Conservation (phyloP, 2,329 filamentous ascomycete genomes). For the Beauveria asiatica region DNA sequence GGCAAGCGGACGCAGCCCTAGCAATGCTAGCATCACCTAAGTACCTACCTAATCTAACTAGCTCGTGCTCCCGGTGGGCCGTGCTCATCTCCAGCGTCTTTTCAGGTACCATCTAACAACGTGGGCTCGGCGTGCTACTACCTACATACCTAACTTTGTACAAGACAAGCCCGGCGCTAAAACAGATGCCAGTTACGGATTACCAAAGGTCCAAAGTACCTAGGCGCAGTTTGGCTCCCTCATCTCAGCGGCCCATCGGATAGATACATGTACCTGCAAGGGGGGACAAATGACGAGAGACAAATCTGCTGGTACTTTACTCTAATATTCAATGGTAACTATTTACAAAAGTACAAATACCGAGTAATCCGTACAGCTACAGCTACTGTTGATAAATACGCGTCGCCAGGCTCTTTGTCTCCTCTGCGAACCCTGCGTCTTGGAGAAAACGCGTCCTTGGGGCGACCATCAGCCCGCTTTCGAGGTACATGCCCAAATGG, state of each 20-base stretch:
- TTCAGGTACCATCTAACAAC: background rate
- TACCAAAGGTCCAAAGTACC: too few species aligned
- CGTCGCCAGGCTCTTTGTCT: background rate
- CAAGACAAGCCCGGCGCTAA: background rate
- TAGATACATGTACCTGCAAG: background rate
- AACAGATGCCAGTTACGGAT: background rate
- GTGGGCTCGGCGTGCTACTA: too few species aligned
- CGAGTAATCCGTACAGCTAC: background rate
- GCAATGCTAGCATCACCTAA: background rate
- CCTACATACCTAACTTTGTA: too few species aligned
- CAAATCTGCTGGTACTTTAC: background rate
- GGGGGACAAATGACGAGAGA: background rate
- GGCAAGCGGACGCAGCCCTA: background rate
- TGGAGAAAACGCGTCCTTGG: background rate
- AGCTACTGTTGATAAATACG: background rate
- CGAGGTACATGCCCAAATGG: background rate
- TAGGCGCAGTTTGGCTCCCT: too few species aligned
- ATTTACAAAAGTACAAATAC: background rate
- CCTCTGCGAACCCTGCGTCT: background rate
- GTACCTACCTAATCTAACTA: too few species aligned
- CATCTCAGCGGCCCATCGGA: background rate
- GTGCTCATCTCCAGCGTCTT: conserved; percentile 7
- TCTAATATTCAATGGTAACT: background rate
- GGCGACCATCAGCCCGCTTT: background rate
- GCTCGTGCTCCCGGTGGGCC: background rate